Evolutionary conservation across 2,329 filamentous ascomycete species (phyloP).

Genomic region (Trichoderma sp.): DNA sequence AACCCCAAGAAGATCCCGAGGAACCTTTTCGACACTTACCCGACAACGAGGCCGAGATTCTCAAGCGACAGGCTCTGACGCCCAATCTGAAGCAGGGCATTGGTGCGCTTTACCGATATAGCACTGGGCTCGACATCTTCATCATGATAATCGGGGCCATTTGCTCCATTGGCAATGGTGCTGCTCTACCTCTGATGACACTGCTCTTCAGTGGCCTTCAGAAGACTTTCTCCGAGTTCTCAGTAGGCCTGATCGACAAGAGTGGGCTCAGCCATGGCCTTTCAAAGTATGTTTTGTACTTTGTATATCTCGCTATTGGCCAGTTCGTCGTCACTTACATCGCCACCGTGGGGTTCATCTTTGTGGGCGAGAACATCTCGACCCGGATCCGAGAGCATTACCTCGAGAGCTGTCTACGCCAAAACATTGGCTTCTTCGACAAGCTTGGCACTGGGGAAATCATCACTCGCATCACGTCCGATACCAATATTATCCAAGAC

Average conservation of each 20-base stretch:
- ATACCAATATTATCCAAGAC: conserved; percentile 91
- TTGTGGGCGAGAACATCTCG: conserved; percentile 76
- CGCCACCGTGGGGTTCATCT: conserved; percentile 86
- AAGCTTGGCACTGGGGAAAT: conserved; percentile 91
- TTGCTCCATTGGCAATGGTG: conserved; percentile 70
- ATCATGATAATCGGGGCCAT: conserved; percentile 64
- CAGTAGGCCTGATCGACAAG: conserved; percentile 46
- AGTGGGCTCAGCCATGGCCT: conserved; percentile 62
- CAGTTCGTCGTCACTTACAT: conserved; percentile 79
- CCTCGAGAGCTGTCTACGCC: conserved; percentile 77
- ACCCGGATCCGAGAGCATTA: conserved; percentile 82
- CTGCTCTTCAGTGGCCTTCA: conserved; percentile 78
- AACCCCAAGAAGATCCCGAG: conserved; percentile 43
- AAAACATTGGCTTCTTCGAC: conserved; percentile 93
- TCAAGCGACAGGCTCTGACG: conserved; percentile 68
- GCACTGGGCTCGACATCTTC: conserved; percentile 63
- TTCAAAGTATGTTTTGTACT: conserved; percentile 71
- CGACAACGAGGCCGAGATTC: conserved; percentile 63
- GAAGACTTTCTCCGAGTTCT: conserved; percentile 63
- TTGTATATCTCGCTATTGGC: conserved; percentile 79
- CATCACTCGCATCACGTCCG: conserved; percentile 89
- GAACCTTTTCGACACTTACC: conserved; percentile 65
- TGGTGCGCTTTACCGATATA: conserved; percentile 68
- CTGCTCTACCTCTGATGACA: conserved; percentile 78
- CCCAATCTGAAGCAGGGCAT: conserved; percentile 66